phyloP scores from a whole-genome alignment of 108 stramenopile genomes.

The Craspedostauros australis region DNA sequence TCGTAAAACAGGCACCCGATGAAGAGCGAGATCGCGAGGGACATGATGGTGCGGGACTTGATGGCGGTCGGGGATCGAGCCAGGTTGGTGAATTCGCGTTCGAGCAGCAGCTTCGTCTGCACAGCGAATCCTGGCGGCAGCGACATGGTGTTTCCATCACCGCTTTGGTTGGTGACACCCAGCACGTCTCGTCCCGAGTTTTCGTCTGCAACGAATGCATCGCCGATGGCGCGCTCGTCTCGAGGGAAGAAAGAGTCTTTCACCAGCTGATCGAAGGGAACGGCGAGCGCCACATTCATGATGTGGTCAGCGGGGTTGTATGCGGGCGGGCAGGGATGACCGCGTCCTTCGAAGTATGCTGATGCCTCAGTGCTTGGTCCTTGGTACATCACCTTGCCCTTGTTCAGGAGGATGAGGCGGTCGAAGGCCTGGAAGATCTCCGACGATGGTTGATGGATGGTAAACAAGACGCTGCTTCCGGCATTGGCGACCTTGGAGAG shows the following conservation, averaged over 20 bases:
- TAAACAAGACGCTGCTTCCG: slow-evolving; percentile 54
- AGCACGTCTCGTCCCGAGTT: slow-evolving; percentile 24
- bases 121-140: slow-evolving; percentile 30
- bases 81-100: slow-evolving; percentile 39
- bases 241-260: slow-evolving; percentile 22
- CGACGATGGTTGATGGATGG: slow-evolving; percentile 80
- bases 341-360: slow-evolving; percentile 22
- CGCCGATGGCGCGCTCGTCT: slow-evolving; percentile 6
- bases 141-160: slow-evolving; percentile 1
- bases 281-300: slow-evolving; percentile 46
- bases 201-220: neutral
- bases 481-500: slow-evolving; percentile 55
- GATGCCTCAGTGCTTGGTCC: slow-evolving; percentile 24
- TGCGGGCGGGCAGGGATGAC: slow-evolving; percentile 46
- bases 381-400: slow-evolving; percentile 51
- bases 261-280: slow-evolving; percentile 33
- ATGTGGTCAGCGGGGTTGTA: slow-evolving; percentile 76
- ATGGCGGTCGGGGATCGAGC: slow-evolving; percentile 35
- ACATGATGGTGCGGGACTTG: slow-evolving; percentile 36
- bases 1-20: slow-evolving; percentile 52
- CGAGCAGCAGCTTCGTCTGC: slow-evolving; percentile 28
- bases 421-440: slow-evolving; percentile 62
- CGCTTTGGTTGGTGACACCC: slow-evolving; percentile 7
- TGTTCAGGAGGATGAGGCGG: slow-evolving; percentile 48
- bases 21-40: slow-evolving; percentile 38